These are phyloP conservation scores for Stagonosporopsis vannaccii DNA, from an alignment of 2,329 filamentous ascomycete genomes.

Conservation along the genomic window DNA sequence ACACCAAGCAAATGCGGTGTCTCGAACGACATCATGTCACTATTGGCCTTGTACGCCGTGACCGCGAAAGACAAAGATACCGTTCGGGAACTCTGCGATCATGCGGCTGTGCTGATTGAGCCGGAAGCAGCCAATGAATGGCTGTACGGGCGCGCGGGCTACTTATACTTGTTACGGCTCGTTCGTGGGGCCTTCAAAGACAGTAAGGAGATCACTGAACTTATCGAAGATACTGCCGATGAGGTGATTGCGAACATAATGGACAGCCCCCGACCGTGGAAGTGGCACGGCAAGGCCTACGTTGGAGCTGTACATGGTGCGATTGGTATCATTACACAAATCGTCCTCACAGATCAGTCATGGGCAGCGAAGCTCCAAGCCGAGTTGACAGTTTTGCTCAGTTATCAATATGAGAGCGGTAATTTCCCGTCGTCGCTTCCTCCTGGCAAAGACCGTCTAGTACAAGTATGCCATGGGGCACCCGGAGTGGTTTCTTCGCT, in stretches of 20 bases:
- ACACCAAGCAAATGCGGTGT: constrained; percentile 57
- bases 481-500: constrained; percentile 69
- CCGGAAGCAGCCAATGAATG: constrained; percentile 65
- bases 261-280: constrained; percentile 64
- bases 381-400: constrained; percentile 63
- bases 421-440: constrained; percentile 68
- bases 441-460: constrained; percentile 57
- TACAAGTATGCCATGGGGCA: constrained; percentile 74
- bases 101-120: constrained; percentile 56
- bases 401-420: constrained; percentile 66
- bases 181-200: constrained; percentile 65
- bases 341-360: constrained; percentile 65
- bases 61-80: constrained; percentile 59
- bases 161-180: constrained; percentile 71
- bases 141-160: constrained; percentile 71
- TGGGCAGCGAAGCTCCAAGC: constrained; percentile 62
- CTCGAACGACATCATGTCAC: constrained; percentile 59
- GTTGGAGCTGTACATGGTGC: constrained; percentile 73
- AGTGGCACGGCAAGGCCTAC: constrained; percentile 69
- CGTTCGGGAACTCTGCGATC: constrained; percentile 59
- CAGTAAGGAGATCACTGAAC: constrained; percentile 58
- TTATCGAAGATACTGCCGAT: constrained; percentile 61
- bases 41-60: constrained; percentile 59
- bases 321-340: constrained; percentile 74
- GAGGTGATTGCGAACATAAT: constrained; percentile 68